A percentile compares a stretch with the other conserved stretches of the same genome.
These are phyloP conservation scores for Pythium aphanidermatum DNA, from an alignment of 352 stramenopile genomes.

Conservation along the genomic window DNA sequence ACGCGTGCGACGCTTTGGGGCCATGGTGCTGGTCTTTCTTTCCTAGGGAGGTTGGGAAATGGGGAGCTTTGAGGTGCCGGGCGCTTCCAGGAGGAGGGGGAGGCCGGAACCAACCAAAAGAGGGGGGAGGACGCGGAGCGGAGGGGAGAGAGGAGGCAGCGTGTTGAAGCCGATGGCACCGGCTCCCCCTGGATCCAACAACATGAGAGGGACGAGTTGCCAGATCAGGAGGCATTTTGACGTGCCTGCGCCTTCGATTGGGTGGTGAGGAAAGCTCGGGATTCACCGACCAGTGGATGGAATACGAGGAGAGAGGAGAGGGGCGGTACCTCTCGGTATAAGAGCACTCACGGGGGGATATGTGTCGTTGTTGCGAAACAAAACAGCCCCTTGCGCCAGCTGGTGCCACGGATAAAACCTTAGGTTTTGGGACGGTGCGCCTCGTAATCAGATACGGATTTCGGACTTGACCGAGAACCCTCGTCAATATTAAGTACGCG, in stretches of 20 bases:
- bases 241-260: constrained; percentile 5
- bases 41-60: constrained; percentile 32
- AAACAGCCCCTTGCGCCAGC: background rate
- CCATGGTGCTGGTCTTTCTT: constrained; percentile 41
- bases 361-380: background rate
- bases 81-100: background rate
- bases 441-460: too few relatives aligned
- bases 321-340: too few relatives aligned
- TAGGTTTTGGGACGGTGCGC: too few relatives aligned
- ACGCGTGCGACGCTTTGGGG: constrained; percentile 74
- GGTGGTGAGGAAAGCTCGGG: constrained; percentile 16
- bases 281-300: constrained; percentile 12
- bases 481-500: too few relatives aligned
- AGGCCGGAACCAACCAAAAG: constrained; percentile 13
- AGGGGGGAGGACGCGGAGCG: background rate
- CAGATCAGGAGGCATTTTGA: constrained; percentile 1
- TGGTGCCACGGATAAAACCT: constrained; percentile 17
- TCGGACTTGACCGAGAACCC: too few relatives aligned
- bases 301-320: background rate
- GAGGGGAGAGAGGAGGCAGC: constrained; percentile 6
- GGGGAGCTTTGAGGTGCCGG: constrained; percentile 2
- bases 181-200: constrained; percentile 4
- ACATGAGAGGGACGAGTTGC: constrained; percentile 7
- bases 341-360: background rate
- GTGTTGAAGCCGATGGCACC: constrained; percentile 13